phyloP scores from a whole-genome alignment of 1,284 basidiomycete genomes.

The Inonotus hispidus region DNA sequence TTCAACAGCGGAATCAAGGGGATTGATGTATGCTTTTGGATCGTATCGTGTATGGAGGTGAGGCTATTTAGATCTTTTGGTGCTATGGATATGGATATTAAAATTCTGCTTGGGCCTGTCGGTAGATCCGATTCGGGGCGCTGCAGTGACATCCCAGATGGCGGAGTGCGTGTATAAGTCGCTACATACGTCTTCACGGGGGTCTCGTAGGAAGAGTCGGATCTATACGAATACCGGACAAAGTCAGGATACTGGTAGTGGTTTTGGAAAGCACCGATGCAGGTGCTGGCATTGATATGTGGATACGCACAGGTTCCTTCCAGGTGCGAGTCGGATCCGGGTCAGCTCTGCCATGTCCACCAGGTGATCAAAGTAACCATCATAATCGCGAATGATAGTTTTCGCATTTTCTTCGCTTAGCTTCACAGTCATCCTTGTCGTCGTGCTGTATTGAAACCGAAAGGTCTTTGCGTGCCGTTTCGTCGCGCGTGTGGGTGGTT shows the following conservation, averaged over 20 bases:
- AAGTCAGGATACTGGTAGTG: too few relatives aligned
- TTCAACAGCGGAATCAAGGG: conserved; percentile 33
- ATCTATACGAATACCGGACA: neutral
- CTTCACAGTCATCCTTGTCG: neutral
- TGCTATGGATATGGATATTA: neutral
- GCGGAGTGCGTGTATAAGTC: neutral
- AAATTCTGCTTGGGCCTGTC: neutral
- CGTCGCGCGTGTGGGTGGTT: too few relatives aligned
- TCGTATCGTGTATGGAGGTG: neutral
- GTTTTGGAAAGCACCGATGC: too few relatives aligned
- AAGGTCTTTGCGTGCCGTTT: too few relatives aligned
- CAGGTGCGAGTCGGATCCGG: too few relatives aligned
- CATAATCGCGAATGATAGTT: neutral
- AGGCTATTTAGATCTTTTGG: neutral
- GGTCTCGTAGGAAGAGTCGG: neutral
- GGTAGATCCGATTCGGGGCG: neutral
- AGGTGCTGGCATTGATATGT: too few relatives aligned
- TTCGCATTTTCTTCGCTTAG: neutral
- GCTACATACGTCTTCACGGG: neutral
- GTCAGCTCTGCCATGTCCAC: neutral
- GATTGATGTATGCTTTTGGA: conserved; percentile 32
- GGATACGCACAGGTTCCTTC: too few relatives aligned
- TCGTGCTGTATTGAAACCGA: too few relatives aligned
- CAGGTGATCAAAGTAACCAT: neutral
- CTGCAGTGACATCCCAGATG: neutral